Evolutionary conservation across 306 rosid species (phyloP), one percentile per base, ranked within the genome.

Genomic region (Cyamopsis tetragonoloba): DNA sequence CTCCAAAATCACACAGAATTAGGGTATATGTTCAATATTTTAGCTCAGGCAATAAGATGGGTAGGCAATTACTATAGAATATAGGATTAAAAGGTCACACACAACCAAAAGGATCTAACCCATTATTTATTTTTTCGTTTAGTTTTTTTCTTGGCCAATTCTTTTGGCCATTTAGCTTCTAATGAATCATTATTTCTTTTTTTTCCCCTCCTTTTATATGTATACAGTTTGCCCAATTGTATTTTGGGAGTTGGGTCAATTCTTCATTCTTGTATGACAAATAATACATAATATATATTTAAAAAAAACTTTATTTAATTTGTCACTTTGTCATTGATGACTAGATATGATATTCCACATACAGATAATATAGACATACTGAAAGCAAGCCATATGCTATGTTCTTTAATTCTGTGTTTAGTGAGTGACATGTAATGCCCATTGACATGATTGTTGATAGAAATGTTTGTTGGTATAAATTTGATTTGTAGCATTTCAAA

Each of bases 181-280:
- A 61, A 17, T 53, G 68, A 50, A 13, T 63, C 23, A n/a, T 59
- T 34, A 8, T n/a, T n/a, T 63, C 23, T 8, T 59, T 61, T 55
- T 67, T 67, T 22, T 27, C 2, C 6, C 11, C 13, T 23, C 24
- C 26, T 24, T 37, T 31, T 15, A 56, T 13, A 60, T 74, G 57
- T n/a, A n/a, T n/a, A n/a, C n/a, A n/a, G n/a, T 68, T 61, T 69
- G 68, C 58, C 67, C 68, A 26, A 72, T 28, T 62, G 59, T 62
- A 74, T 37, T 30, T 43, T 35, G n/a, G 34, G 58, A 48, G 71
- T 26, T 70, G 55, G 63, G 70, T 58, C 80, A 62, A 55, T 68
- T 22, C 15, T 79, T 65, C 34, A 56, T 56, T 28, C 20, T 62
- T 74, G 77, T 63, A 46, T 46, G 57, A 56, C 73, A 69, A 69